phyloP scores from a whole-genome alignment of 2,329 filamentous ascomycete species.

The Xylaria sp. region DNA sequence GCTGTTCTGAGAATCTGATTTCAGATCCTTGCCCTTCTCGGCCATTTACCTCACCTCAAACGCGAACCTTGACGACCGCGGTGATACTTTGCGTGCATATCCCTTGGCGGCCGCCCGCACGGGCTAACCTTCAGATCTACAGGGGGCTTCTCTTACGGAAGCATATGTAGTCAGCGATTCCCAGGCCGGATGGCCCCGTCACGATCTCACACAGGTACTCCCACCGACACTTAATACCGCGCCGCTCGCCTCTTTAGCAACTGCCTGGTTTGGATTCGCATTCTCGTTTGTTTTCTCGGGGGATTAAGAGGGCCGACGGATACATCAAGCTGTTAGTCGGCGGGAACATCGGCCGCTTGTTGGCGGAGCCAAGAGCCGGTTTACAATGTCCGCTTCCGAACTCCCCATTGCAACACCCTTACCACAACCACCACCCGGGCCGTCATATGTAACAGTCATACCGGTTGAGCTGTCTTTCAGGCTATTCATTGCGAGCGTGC shows the following conservation, averaged over 20 bases:
- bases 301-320: conserved; percentile 1
- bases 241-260: background rate
- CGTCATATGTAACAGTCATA: conserved; percentile 22
- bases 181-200: conserved; percentile 4
- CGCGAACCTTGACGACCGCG: background rate
- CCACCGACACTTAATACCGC: background rate
- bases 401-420: conserved; percentile 24
- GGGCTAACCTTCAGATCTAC: conserved; percentile 2
- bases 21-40: conserved; percentile 18
- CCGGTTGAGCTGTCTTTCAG: conserved; percentile 24
- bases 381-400: conserved; percentile 10
- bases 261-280: background rate
- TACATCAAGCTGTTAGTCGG: conserved; percentile 11
- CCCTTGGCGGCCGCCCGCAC: background rate
- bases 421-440: conserved; percentile 23
- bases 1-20: conserved; percentile 4
- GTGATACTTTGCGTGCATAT: conserved; percentile 12
- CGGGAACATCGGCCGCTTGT: conserved; percentile 17
- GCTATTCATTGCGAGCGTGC: conserved; percentile 24
- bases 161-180: conserved; percentile 23
- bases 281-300: background rate
- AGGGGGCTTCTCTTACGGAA: background rate
- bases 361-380: conserved; percentile 17
- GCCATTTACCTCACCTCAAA: background rate
- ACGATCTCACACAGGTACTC: background rate